Base-by-base conservation (phyloP, 371 early-diverging fungal species). In the Mucor indicus region DNA sequence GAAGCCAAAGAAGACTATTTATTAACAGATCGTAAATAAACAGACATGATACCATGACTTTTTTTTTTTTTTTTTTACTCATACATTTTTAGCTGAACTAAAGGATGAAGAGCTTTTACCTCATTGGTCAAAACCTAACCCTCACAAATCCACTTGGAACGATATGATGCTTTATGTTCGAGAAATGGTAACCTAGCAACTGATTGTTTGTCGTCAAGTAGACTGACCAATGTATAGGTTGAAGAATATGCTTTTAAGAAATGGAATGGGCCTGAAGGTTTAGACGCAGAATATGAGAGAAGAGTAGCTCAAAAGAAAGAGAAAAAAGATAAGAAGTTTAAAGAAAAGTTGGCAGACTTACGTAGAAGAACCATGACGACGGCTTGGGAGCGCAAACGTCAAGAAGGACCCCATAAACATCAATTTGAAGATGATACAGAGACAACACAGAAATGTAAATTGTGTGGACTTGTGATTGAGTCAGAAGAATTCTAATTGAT, bases 131-230 rank as follows among this genome's bases (percentile, higher is more conserved):
- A 87, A 89, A 50, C 91, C 96, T 13, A 98, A 98, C 56, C 98
- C 98, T 17, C 91, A 89, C 53, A 96, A 96, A 51, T 77, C 90
- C 0, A 95, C 91, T 1, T 98, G 91, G 86, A 91, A 91, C 65
- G 92, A 93, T 70, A 98, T 98, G 98, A 83, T 92, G 75, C 69
- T 96, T 13, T 96, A 89, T 57, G 72, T 95, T 21, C 81, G 97
- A 19, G 77, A 78, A 51, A 91, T 93, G 69, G 87, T 84, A 69
- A 39, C 2, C 22, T 12, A 15, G 3, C 36, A 8, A 30, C 17
- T 21, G 20, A 8, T 32, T 33, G 16, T 24, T 24, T n/a, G 13
- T 12, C 2, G 35, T 6, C 4, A 33, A 3, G 9, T 6, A 42
- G 0, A 12, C 4, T 37, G 13, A 39, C 4, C 16, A 7, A 9